Base-by-base conservation (phyloP, 257 asterid genomes). In the Apocynum venetum region DNA sequence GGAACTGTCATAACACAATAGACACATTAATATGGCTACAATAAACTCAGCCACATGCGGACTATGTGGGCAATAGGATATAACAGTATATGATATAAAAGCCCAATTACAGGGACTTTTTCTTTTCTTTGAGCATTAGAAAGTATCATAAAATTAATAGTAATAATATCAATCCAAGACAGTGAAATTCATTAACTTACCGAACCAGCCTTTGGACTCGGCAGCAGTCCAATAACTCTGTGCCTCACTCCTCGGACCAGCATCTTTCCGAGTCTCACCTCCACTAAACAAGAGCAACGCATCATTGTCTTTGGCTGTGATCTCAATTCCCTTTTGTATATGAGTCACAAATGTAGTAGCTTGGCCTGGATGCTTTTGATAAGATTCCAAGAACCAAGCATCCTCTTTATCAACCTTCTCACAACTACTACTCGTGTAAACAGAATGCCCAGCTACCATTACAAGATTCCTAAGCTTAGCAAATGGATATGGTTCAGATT, bases 401-500 rank as follows among this genome's bases (percentile, higher is more conserved):
- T 89, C 91, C 85, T 95, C 99, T 83, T 85, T 89, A 73, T 95
- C 99, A 73, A 85, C 97, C 84, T 87, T 91, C 83, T 91, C 92
- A 82, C 98, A 95, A 64, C 88, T 91, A 86, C 91, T 91, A 82
- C 99, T 93, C 6, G 90, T 90, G 73, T 95, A 95, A 81, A 95
- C 90, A 10, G 99, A 95, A 88, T 95, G 99, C n/a, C 99, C 99
- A 17, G 98, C 99, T 13, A 95, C 97, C 97, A 95, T 93, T 65
- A 95, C 98, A 76, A 95, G 97, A 84, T 95, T 95, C 87, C 77
- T 85, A 44, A 84, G 82, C 78, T 72, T 86, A 66, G 87, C 76
- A 78, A 91, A 91, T 0, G 97, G 98, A 84, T 91, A 93, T 19
- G 67, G 57, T 57, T 83, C 96, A 44, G 76, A 81, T 75, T 86